Base-by-base conservation (phyloP, 371 early-diverging fungal genomes). In the Parasitella parasitica region DNA sequence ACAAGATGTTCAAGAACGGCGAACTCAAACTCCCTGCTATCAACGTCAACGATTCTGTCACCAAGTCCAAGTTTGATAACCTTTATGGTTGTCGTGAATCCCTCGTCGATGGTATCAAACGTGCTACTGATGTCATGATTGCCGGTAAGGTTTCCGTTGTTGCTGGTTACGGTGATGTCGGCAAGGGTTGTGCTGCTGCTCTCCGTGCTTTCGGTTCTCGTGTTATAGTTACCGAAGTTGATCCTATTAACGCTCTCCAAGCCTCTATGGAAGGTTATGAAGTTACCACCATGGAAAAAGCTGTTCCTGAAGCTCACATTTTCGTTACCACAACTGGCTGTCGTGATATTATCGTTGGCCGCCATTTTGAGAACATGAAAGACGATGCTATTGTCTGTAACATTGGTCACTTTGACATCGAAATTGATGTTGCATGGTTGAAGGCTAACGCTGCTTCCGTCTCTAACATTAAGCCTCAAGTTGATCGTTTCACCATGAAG, bases 11-110 rank as follows among this genome's bases (percentile, higher is more conserved):
- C 70, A 93, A 94, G 87, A 93, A 95, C 69, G 92, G 92, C 75
- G 88, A 87, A 71, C 91, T 99, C 71, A 94, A 94, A 90, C 89
- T 97, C 66, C 97, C 98, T 57, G 96, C 99, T 83, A 98, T 99
- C 89, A 97, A 97, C 87, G 97, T 99, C 81, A 99, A 99, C 88
- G 98, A 98, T 89, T 97, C 98, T 28, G 99, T 99, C 71, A 99
- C 98, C 86, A 99, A 99, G 91, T 93, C 94, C 90, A 99, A 99
- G 91, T 98, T 98, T 79, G 98, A 99, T 84, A 99, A 99, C 93
- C 82, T 99, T 72, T 99, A 99, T 86, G 98, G 98, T 67, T 99
- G 98, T 91, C 95, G 98, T 84, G 99, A 99, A 88, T 97, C 97
- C 55, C 89, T 99, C 71, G 93, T 98, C 63, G 99, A 99, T 84